These are phyloP conservation scores for Apiospora hydei DNA, from an alignment of 2,329 filamentous ascomycete species.

Conservation along the genomic window DNA sequence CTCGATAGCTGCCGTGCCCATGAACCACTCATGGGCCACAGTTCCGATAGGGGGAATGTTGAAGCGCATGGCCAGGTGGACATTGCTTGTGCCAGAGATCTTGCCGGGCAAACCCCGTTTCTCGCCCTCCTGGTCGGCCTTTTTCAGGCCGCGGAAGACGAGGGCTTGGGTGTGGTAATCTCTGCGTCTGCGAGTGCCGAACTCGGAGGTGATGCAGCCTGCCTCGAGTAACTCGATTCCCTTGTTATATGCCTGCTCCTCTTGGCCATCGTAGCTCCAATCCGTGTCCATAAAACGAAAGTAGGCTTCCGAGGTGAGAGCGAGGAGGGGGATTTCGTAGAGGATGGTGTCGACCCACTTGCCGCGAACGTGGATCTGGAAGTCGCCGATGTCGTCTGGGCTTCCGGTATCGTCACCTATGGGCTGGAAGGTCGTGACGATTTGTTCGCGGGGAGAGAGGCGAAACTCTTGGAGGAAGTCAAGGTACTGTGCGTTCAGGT, in stretches of 20 bases:
- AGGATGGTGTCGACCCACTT: constrained; percentile 95
- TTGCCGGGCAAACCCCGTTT: constrained; percentile 72
- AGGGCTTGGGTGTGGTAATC: constrained; percentile 96
- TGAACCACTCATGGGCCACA: constrained; percentile 97
- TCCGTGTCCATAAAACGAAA: constrained; percentile 96
- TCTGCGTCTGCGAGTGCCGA: constrained; percentile 85
- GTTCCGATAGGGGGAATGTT: constrained; percentile 86
- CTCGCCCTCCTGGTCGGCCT: constrained; percentile 75
- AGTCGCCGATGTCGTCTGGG: constrained; percentile 73
- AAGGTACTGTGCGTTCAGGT: constrained; percentile 80
- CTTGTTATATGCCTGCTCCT: constrained; percentile 85
- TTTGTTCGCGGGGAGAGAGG: constrained; percentile 81
- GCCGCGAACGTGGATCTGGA: constrained; percentile 80
- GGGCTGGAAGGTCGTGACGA: constrained; percentile 72
- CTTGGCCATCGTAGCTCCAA: constrained; percentile 88
- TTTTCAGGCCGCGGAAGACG: constrained; percentile 85
- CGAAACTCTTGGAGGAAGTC: constrained; percentile 82
- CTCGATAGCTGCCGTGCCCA: constrained; percentile 93
- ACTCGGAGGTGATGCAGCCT: constrained; percentile 91
- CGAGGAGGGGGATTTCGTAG: constrained; percentile 94
- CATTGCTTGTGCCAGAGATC: constrained; percentile 91
- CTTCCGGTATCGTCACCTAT: constrained; percentile 63
- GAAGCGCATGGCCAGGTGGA: constrained; percentile 95
- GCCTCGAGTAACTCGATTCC: constrained; percentile 78
- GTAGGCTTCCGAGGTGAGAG: constrained; percentile 93